Conservation (phyloP, 495 filamentous ascomycete species). For the Xylaria nigripes region DNA sequence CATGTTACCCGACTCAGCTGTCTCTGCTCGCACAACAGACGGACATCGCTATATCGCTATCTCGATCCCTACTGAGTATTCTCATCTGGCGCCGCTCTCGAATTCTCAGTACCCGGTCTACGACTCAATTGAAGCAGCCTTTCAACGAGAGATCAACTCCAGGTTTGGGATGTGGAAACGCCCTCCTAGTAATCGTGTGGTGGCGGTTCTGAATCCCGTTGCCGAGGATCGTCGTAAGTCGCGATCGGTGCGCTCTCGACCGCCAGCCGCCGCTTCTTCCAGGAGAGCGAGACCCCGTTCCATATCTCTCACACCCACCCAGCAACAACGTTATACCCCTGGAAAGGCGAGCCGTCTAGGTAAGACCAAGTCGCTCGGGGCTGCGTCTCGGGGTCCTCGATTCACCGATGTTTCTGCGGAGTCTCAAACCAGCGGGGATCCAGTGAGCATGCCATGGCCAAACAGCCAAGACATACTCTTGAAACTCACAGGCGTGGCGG, state of each 20-base stretch:
- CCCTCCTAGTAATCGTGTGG: conserved; percentile 6
- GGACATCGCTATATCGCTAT: conserved; percentile 45
- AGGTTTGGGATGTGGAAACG: conserved; percentile 4
- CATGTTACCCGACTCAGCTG: conserved; percentile 38
- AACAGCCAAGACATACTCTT: not conserved
- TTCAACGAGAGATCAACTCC: conserved; percentile 1
- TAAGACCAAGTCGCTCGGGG: not conserved
- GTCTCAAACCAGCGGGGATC: not conserved
- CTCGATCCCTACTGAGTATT: conserved; percentile 38
- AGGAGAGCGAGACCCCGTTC: conserved; percentile 1
- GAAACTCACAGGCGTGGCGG: not conserved
- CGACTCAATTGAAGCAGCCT: conserved; percentile 3
- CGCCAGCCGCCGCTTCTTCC: conserved; percentile 1
- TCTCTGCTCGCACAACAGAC: conserved; percentile 31
- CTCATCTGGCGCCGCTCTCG: conserved; percentile 5
- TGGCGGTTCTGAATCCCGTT: conserved; percentile 19
- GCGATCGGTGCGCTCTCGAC: conserved; percentile 15
- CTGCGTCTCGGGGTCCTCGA: not conserved
- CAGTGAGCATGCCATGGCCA: not conserved
- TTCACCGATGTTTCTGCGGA: not conserved
- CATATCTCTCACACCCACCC: not conserved
- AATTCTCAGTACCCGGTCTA: conserved; percentile 6
- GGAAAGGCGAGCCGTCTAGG: not conserved
- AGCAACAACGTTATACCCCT: conserved; percentile 2
- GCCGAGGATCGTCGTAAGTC: conserved; percentile 24